Evolutionary conservation across 1,284 basidiomycete species (phyloP), one percentile per base, ranked within the genome.

Genomic region (Pholiota adiposa): DNA sequence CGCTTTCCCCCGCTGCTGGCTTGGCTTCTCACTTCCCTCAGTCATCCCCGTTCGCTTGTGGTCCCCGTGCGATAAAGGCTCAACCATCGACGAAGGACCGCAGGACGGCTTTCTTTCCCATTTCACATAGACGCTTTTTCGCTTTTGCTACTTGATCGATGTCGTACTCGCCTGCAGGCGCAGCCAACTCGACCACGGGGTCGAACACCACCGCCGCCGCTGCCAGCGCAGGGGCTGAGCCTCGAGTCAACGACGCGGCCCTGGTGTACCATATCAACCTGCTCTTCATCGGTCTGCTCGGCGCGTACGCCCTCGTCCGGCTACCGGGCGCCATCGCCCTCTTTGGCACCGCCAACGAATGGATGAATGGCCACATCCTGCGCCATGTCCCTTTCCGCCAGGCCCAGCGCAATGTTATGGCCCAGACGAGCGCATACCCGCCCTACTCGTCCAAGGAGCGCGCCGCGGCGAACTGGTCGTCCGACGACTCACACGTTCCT

Each of bases 251-350:
- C 34, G 43, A 51, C 11, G 29, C 33, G 41, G 25, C 59, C 1
- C 46, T 68, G 33, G 63, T 66, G 16, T 67, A 61, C 51, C 71
- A 77, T 63, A 65, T 83, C 58, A 72, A 80, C 69, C 66, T 83
- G 52, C 73, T 83, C 61, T 68, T 86, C 56, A 65, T 82, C 57
- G 67, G 68, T 21, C 44, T 79, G 51, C 65, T 81, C 29, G 75
- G 71, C 1, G 44, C 76, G 23, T 70, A 80, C 46, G 72, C 76
- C 46, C 65, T 83, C 4, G 64, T 78, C 33, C 74, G 79, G 21
- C 63, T 83, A 21, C 85, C 85, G 4, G 78, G 81, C 44, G 73
- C 73, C 11, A 63, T 85, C 27, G 79, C 78, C 23, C 79, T 84
- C 27, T 72, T 85, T 52, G 79, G 75, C 54, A 72, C 75, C n/a